phyloP scores from a whole-genome alignment of 495 filamentous ascomycete species.

The Penicillium mononematosum region DNA sequence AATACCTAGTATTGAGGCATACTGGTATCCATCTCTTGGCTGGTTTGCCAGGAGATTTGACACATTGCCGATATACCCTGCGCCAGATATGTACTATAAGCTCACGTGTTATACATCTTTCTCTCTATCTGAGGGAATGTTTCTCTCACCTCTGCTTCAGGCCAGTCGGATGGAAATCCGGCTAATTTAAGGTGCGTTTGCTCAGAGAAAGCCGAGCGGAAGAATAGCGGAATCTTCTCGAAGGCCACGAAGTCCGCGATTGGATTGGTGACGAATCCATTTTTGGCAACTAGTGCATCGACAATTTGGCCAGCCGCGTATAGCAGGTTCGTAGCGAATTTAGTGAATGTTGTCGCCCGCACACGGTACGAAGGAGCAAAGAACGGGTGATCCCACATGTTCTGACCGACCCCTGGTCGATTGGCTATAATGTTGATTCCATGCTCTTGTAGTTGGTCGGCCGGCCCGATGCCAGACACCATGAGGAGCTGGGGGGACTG shows the following conservation, averaged over 20 bases:
- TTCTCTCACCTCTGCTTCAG: slow-evolving; percentile 51
- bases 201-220: slow-evolving; percentile 27
- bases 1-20: slow-evolving; percentile 41
- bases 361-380: slow-evolving; percentile 25
- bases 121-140: slow-evolving; percentile 1
- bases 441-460: slow-evolving; percentile 29
- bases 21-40: slow-evolving; percentile 47
- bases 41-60: slow-evolving; percentile 36
- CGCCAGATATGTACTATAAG: slow-evolving; percentile 38
- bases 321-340: slow-evolving; percentile 13
- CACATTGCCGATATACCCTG: slow-evolving; percentile 39
- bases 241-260: slow-evolving; percentile 44
- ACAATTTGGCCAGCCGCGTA: slow-evolving; percentile 17
- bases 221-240: slow-evolving; percentile 48
- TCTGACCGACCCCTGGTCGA: slow-evolving; percentile 49
- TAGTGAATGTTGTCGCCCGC: slow-evolving; percentile 25
- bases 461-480: slow-evolving; percentile 48
- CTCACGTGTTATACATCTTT: slow-evolving; percentile 11
- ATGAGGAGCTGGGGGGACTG: slow-evolving; percentile 44
- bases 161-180: slow-evolving; percentile 54
- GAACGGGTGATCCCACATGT: slow-evolving; percentile 43
- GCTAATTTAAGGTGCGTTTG: slow-evolving; percentile 27
- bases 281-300: slow-evolving; percentile 8
- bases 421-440: slow-evolving; percentile 41
- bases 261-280: slow-evolving; percentile 39